Evolutionary conservation across 805 yeast genomes (phyloP).

Genomic region (Kuraishia ogatae): DNA sequence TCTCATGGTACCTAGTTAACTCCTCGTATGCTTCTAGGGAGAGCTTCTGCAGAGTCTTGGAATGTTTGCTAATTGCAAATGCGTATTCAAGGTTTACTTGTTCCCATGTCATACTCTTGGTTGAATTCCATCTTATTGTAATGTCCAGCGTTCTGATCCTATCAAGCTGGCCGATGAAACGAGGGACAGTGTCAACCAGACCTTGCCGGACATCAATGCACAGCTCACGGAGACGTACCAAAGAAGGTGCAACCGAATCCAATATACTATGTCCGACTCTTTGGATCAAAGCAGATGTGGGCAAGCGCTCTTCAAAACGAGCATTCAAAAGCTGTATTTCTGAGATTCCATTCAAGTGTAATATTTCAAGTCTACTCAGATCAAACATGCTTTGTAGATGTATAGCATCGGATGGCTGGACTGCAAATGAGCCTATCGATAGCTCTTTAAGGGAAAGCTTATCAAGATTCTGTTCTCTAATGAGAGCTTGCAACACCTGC

Average conservation of each 20-base stretch:
- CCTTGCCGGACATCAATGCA: constrained; percentile 2
- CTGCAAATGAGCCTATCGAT: neutral
- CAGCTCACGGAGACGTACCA: neutral
- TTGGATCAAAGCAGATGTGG: neutral
- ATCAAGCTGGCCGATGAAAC: neutral
- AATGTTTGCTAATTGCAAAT: neutral
- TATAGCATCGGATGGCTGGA: neutral
- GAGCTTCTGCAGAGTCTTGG: constrained; percentile 1
- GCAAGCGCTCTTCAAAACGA: neutral
- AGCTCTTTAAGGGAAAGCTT: neutral
- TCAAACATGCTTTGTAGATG: neutral
- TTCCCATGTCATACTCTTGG: constrained; percentile 1
- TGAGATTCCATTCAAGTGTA: neutral
- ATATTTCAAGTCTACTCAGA: neutral
- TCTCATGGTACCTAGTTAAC: neutral
- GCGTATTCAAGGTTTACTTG: constrained; percentile 1
- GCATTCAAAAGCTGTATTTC: neutral
- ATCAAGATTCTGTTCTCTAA: neutral
- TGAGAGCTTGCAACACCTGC: neutral
- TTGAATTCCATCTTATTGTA: constrained; percentile 2
- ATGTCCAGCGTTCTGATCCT: constrained; percentile 1
- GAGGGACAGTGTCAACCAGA: constrained; percentile 1
- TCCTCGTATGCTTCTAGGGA: constrained; percentile 2
- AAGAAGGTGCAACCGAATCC: neutral
- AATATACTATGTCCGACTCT: neutral